Evolutionary conservation across 208 protist genomes (phyloP).

Genomic region (Porcisia hertigi): DNA sequence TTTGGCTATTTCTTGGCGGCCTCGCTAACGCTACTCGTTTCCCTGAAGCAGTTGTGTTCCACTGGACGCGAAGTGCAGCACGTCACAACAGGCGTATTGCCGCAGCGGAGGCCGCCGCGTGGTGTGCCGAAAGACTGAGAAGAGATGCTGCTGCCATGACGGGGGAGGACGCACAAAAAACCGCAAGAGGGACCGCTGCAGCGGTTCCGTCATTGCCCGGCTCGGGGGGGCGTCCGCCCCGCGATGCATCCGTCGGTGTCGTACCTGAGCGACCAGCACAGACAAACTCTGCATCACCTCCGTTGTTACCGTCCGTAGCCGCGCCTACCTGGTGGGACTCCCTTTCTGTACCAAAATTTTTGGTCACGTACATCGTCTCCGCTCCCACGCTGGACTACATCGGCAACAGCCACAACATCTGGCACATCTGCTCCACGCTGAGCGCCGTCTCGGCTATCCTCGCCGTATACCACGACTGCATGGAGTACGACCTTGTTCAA

Average conservation of each 20-base stretch:
- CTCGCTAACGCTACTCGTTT: conserved; percentile 42
- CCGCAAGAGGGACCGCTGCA: background rate
- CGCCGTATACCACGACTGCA: conserved; percentile 66
- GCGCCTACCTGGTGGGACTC: conserved; percentile 19
- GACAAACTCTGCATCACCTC: background rate
- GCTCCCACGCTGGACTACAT: conserved; percentile 54
- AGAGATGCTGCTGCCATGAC: background rate
- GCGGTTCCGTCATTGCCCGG: background rate
- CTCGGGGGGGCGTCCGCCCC: background rate
- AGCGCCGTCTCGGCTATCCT: conserved; percentile 46
- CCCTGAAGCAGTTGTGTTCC: conserved; percentile 47
- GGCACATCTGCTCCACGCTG: conserved; percentile 64
- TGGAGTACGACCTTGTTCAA: conserved; percentile 53
- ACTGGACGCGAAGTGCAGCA: conserved; percentile 17
- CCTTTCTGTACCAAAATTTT: conserved; percentile 19
- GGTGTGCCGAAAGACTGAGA: conserved; percentile 17
- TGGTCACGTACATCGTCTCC: conserved; percentile 45
- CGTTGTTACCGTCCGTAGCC: background rate
- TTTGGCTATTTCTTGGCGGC: conserved; percentile 52
- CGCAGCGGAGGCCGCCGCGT: conserved; percentile 9
- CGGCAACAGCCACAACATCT: conserved; percentile 72
- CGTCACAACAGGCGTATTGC: conserved; percentile 14
- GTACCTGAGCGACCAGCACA: background rate
- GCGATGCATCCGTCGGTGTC: background rate
- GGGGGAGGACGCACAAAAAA: background rate